Evolutionary conservation across 164 flowering plant genomes (phyloP).

Genomic region (Pachysandra terminalis): DNA sequence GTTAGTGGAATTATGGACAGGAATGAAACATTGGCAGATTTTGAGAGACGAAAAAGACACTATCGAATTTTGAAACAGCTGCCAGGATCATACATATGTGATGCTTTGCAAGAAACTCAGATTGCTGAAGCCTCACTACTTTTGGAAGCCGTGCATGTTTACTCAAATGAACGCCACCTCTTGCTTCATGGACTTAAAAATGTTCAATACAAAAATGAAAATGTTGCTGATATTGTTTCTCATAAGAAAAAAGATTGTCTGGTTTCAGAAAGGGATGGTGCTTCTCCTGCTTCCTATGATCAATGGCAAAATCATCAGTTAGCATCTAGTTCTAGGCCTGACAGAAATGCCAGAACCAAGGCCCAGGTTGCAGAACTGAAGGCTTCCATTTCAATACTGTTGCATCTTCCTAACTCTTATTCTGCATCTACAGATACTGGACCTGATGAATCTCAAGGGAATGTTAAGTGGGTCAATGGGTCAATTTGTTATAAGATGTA

Average conservation of each 20-base stretch:
- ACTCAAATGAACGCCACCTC: constrained; percentile 85
- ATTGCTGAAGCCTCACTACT: constrained; percentile 37
- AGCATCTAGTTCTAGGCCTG: constrained; percentile 20
- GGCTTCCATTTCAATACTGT: constrained; percentile 52
- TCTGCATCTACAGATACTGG: constrained; percentile 31
- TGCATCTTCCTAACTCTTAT: constrained; percentile 52
- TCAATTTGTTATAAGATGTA: constrained; percentile 35
- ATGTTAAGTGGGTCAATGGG: constrained; percentile 47
- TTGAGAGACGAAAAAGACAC: constrained; percentile 60
- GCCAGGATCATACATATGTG: constrained; percentile 53
- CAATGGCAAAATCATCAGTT: constrained; percentile 33
- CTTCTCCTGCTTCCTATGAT: constrained; percentile 24
- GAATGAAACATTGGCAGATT: constrained; percentile 36
- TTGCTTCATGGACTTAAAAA: constrained; percentile 64
- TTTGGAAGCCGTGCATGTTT: constrained; percentile 50
- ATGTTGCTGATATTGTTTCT: constrained; percentile 9
- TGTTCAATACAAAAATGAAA: constrained; percentile 20
- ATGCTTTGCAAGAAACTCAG: constrained; percentile 61
- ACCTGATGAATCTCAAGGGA: constrained; percentile 53
- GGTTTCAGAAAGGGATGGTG: constrained; percentile 26
- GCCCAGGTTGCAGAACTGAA: constrained; percentile 58
- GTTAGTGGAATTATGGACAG: constrained; percentile 83
- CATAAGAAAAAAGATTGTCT: constrained; percentile 27
- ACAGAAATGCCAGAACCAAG: constrained; percentile 26
- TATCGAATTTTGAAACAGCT: constrained; percentile 71